Conservation (phyloP, 495 filamentous ascomycete genomes). For the Aspergillus sclerotiicarbonarius region DNA sequence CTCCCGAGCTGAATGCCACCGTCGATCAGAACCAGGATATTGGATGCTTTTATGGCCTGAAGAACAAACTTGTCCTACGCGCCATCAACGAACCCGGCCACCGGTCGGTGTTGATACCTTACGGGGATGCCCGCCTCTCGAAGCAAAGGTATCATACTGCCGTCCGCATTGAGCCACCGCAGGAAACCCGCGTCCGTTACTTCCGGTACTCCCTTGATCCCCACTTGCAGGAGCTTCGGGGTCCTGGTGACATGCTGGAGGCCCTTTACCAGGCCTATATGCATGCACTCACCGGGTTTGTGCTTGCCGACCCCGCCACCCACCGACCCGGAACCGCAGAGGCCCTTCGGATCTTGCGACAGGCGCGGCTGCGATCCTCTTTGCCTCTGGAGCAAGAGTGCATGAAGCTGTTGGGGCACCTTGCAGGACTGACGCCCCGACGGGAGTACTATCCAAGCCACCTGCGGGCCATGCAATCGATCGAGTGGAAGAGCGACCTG, state of each 20-base stretch:
- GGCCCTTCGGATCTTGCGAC: conserved; percentile 41
- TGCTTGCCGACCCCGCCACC: conserved; percentile 54
- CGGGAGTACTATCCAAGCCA: conserved; percentile 54
- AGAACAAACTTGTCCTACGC: conserved; percentile 51
- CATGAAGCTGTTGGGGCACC: conserved; percentile 32
- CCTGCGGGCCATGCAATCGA: conserved; percentile 44
- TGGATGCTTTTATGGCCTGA: conserved; percentile 51
- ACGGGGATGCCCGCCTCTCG: conserved; percentile 31
- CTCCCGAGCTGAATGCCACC: conserved; percentile 50
- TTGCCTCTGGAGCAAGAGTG: conserved; percentile 36
- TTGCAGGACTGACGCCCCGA: conserved; percentile 49
- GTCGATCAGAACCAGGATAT: conserved; percentile 51
- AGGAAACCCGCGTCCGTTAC: conserved; percentile 29
- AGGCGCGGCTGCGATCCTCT: conserved; percentile 48
- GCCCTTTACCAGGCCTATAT: conserved; percentile 52
- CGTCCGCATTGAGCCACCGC: conserved; percentile 30
- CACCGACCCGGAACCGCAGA: conserved; percentile 58
- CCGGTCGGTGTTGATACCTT: conserved; percentile 48
- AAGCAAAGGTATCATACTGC: conserved; percentile 29
- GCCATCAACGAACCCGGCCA: conserved; percentile 2
- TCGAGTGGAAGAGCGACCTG: conserved; percentile 44
- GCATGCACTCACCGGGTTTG: conserved; percentile 55
- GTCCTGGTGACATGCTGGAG: conserved; percentile 46
- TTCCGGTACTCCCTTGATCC: conserved; percentile 45
- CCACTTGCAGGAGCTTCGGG: conserved; percentile 43